These are phyloP conservation scores for Pistacia integerrima DNA, from an alignment of 345 rosid species.

Conservation along the genomic window DNA sequence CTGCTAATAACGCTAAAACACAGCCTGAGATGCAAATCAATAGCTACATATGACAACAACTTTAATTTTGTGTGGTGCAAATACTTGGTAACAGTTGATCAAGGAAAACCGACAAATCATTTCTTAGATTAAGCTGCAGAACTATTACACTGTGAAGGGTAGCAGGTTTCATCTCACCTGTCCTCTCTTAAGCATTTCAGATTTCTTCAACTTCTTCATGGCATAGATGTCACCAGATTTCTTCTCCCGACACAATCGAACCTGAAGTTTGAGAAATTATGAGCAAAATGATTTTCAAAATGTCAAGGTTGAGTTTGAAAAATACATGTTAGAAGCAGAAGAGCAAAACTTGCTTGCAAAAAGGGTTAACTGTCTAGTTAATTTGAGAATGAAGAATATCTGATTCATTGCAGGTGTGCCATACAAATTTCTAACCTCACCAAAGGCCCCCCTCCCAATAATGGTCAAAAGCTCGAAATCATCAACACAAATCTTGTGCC, in stretches of 20 bases:
- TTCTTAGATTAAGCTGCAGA: slow-evolving; percentile 7
- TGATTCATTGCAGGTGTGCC: not conserved
- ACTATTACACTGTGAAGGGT: slow-evolving; percentile 7
- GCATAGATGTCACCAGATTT: slow-evolving; percentile 97
- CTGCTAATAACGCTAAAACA: not conserved
- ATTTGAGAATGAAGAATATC: slow-evolving; percentile 12
- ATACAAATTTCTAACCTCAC: slow-evolving; percentile 66
- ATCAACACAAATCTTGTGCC: slow-evolving; percentile 88
- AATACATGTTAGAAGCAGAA: slow-evolving; percentile 9
- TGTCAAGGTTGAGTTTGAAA: slow-evolving; percentile 8
- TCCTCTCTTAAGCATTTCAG: slow-evolving; percentile 95
- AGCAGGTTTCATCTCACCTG: slow-evolving; percentile 59
- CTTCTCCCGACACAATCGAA: slow-evolving; percentile 86
- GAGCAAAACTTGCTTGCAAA: not conserved
- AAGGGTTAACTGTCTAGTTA: not conserved
- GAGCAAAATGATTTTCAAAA: slow-evolving; percentile 8
- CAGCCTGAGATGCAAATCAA: not conserved
- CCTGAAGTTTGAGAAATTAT: slow-evolving; percentile 48
- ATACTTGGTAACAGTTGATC: not conserved
- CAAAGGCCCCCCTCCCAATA: slow-evolving; percentile 93
- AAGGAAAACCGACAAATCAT: slow-evolving; percentile 1
- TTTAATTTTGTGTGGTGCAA: not conserved
- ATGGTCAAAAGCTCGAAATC: slow-evolving; percentile 92
- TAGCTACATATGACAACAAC: not conserved
- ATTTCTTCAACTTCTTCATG: slow-evolving; percentile 98